Percentiles rank a stretch among this genome's conserved stretches.
These are phyloP conservation scores for Mallotus nudiflorus DNA, from an alignment of 345 rosid species.

Conservation along the genomic window DNA sequence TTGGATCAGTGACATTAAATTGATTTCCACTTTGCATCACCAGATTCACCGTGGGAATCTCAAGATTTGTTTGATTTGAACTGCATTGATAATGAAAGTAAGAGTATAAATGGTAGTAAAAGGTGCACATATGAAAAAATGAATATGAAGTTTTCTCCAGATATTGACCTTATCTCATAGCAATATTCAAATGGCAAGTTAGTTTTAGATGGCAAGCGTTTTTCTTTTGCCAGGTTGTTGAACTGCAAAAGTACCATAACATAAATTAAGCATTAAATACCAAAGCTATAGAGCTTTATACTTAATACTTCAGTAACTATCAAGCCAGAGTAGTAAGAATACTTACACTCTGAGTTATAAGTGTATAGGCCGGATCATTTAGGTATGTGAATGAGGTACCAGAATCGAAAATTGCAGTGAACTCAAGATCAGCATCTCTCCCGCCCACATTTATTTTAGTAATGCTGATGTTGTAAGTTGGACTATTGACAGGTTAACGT, in stretches of 20 bases:
- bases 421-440: constrained; percentile 48
- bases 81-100: constrained; percentile 16
- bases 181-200: constrained; percentile 80
- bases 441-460: constrained; percentile 63
- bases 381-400: constrained; percentile 95
- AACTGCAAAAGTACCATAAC: constrained; percentile 57
- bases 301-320: too few relatives aligned
- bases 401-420: constrained; percentile 79
- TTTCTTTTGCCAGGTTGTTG: constrained; percentile 49
- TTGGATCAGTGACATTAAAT: constrained; percentile 54
- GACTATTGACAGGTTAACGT: constrained; percentile 43
- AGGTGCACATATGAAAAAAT: not conserved
- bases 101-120: not conserved
- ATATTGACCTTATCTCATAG: constrained; percentile 60
- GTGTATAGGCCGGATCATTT: constrained; percentile 69
- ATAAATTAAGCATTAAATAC: constrained; percentile 3
- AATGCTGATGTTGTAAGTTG: constrained; percentile 77
- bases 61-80: not conserved
- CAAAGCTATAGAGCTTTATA: not conserved
- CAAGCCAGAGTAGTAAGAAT: constrained; percentile 13
- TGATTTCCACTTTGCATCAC: constrained; percentile 76
- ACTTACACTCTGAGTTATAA: constrained; percentile 66
- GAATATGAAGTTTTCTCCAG: not conserved
- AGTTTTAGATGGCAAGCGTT: constrained; percentile 37
- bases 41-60: constrained; percentile 50